Base-by-base conservation (phyloP, 495 filamentous ascomycete species). In the Bacidia rubella region DNA sequence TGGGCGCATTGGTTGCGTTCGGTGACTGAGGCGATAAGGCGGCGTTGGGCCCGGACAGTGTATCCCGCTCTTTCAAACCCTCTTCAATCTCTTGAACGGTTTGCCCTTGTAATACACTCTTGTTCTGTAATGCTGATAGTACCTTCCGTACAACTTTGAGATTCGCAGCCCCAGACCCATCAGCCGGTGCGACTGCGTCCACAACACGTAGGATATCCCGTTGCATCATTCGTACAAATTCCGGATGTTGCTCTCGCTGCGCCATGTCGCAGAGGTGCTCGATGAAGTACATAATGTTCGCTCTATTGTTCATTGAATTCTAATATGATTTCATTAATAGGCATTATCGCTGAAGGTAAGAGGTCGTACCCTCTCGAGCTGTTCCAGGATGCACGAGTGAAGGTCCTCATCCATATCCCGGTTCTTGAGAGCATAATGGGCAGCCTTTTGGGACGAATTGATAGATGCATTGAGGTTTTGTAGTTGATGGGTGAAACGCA, bases 261-360 rank as follows among this genome's bases (percentile, higher is more conserved):
- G 86, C 83, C 73, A 87, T 78, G 61, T 96, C 90, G 67, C 90
- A 87, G 51, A 99, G 82, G 55, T 88, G 83, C 64, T 97, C 90
- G 62, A 97, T 81, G 71, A 99, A 97, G 70, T 92, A 97, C 85
- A 99, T 90, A 66, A 99, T 95, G 62, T 99, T 99, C 26, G 94
- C 93, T 42, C 90, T 75, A 44, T 81, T 95, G 69, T 99, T 99
- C 83, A 97, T 93, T 56, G 82, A 87, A 60, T 85, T 93, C 78
- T 90, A 51, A 26, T 10, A 11, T 7, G 11, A 26, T 24, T 24
- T 38, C 21, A 57, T 55, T 15, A 11, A 47, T 22, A 17, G 32
- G 35, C 19, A 47, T 40, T 0, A 3, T n/a, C 17, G 1, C 24
- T 38, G 54, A 25, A 44, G 52, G 22, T 47, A 35, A 35, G 24